These are phyloP conservation scores for Cynanchum wilfordii DNA, from an alignment of 257 asterid genomes.

Conservation along the genomic window DNA sequence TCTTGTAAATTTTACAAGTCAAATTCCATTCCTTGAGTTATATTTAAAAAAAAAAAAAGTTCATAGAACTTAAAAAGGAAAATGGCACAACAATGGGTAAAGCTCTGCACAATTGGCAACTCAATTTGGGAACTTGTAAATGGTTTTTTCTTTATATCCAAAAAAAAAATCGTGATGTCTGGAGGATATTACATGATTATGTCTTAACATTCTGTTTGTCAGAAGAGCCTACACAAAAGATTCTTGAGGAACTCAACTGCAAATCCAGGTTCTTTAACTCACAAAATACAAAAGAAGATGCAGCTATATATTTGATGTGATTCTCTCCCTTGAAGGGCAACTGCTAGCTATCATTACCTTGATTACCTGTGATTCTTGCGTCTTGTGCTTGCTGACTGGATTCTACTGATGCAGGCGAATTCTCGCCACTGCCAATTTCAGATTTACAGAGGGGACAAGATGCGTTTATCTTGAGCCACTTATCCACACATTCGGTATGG, in stretches of 20 bases:
- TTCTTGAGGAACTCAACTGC: background rate
- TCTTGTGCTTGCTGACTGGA: conserved; percentile 22
- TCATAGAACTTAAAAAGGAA: background rate
- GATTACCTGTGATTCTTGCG: background rate
- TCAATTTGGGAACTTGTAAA: background rate
- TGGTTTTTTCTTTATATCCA: conserved; percentile 2
- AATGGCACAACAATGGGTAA: background rate
- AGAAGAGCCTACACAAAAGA: background rate
- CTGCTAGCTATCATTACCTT: background rate
- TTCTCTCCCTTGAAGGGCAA: background rate
- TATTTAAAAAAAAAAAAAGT: too few relatives aligned
- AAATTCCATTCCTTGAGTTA: too few relatives aligned
- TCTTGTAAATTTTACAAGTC: too few relatives aligned
- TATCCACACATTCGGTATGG: conserved; percentile 38
- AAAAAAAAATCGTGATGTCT: background rate
- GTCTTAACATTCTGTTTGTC: background rate
- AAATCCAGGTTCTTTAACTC: background rate
- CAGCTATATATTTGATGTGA: background rate
- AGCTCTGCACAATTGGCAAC: background rate
- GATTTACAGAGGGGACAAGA: conserved; percentile 41
- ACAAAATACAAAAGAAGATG: background rate
- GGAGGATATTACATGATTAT: background rate
- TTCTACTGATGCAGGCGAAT: conserved; percentile 21
- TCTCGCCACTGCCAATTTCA: conserved; percentile 25
- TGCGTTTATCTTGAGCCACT: conserved; percentile 42